A percentile compares a stretch with the other conserved stretches of the same genome.
phyloP scores from a whole-genome alignment of 1,284 basidiomycete genomes.

The Wallemia ichthyophaga region DNA sequence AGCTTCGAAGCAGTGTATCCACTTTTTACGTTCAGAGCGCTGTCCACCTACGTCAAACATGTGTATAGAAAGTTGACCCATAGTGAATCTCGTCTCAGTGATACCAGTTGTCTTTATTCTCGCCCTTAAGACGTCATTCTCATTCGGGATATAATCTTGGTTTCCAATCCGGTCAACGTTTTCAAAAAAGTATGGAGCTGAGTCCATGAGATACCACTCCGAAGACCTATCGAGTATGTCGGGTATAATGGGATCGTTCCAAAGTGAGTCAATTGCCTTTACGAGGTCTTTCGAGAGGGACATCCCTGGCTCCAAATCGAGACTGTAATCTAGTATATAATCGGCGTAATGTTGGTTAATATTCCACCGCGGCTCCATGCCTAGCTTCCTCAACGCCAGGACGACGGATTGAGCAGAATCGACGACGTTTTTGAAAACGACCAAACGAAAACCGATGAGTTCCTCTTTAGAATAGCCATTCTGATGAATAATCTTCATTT shows the following conservation, averaged over 20 bases:
- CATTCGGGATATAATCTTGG: constrained; percentile 52
- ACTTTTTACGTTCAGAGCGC: constrained; percentile 74
- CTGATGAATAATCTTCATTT: constrained; percentile 98
- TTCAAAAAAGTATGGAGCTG: constrained; percentile 48
- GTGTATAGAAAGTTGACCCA: not conserved
- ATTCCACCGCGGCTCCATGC: constrained; percentile 46
- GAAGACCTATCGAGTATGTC: constrained; percentile 55
- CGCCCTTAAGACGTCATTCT: constrained; percentile 63
- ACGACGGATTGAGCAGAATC: constrained; percentile 73
- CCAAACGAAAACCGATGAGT: constrained; percentile 42
- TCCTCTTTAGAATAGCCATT: constrained; percentile 63
- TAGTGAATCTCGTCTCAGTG: constrained; percentile 31
- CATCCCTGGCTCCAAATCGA: constrained; percentile 17
- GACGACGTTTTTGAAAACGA: constrained; percentile 40
- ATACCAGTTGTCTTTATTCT: constrained; percentile 79
- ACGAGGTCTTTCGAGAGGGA: constrained; percentile 15
- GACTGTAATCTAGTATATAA: constrained; percentile 20
- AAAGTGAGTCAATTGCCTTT: constrained; percentile 22
- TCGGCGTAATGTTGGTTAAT: constrained; percentile 34
- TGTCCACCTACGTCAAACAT: constrained; percentile 89
- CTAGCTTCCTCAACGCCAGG: constrained; percentile 63
- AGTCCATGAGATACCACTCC: constrained; percentile 93
- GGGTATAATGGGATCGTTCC: constrained; percentile 70
- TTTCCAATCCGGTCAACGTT: constrained; percentile 26
- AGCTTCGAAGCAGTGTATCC: constrained; percentile 91